Evolutionary conservation across 2,329 filamentous ascomycete species (phyloP), one percentile per base, ranked within the genome.

Genomic region (Chaetothyriales sp.): DNA sequence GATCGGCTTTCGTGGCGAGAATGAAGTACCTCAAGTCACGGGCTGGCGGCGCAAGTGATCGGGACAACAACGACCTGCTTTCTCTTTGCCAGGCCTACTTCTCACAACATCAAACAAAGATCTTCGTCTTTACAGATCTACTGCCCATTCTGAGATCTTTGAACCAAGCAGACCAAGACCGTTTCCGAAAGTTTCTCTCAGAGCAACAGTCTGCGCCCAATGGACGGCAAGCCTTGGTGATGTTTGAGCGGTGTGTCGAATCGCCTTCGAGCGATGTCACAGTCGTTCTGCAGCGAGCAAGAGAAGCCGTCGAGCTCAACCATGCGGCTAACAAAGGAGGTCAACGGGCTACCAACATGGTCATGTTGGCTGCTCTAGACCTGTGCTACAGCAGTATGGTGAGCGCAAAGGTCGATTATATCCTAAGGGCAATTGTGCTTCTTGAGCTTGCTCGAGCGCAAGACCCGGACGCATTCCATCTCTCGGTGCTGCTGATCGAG

Each of bases 391-490:
- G 32, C 32, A 39, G 32, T 39, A 15, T 39, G 32, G 32, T 39
- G 32, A 39, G 32, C 10, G 9, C 3, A 10, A 39, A 39, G 32
- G 32, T 39, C 44, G 42, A 45, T 36, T 45, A 42, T n/a, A 42
- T 46, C 5, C 36, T 57, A 10, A 48, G 55, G n/a, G 51, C 55
- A 12, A 50, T 46, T 22, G 55, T 54, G 18, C 36, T 58, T n/a
- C 52, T 59, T 42, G 47, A 55, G 22, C 51, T 52, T 20, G 48
- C 50, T 9, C 53, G 50, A 9, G 45, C 62, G 18, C 65, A 68
- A 51, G 73, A 69, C 15, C 68, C 68, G 10, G 70, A 73, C 53
- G 71, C 71, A 49, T 74, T 73, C 49, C 63, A 69, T 51, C 66
- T 68, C 5, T 61, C 71, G 3, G 60, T 73, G 25, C 62, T 71